Base-by-base conservation (phyloP, 305 asterid species). In the Galium porrigens region DNA sequence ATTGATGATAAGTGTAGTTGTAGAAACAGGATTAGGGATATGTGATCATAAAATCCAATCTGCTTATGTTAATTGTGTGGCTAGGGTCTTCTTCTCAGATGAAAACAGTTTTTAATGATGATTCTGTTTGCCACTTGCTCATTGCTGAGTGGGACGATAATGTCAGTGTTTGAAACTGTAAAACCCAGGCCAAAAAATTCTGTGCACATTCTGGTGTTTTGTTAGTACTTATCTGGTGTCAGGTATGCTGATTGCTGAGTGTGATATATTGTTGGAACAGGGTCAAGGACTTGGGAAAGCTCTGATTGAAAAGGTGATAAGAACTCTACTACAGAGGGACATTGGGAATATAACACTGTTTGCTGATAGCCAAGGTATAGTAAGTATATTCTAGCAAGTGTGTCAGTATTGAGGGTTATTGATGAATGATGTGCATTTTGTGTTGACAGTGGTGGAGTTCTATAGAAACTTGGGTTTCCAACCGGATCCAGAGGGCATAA, bases 201-300 rank as follows among this genome's bases (percentile, higher is more conserved):
- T 5, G 18, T 46, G 53, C 18, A 22, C 0, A 22, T 22, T 22
- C 22, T 42, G 49, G 49, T 42, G 52, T 46, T 36, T 68, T 9
- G 9, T 34, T 29, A 1, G 22, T 48, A n/a, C 33, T 41, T 9
- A 7, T 39, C 3, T 56, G 41, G 64, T n/a, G n/a, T n/a, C n/a
- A n/a, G n/a, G n/a, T n/a, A n/a, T n/a, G 22, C 4, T 41, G 0
- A 39, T 14, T 14, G 39, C 53, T 52, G 15, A 8, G 11, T 54
- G 58, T 54, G 2, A 9, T 53, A 53, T 46, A 69, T 67, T 41
- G 64, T 58, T 70, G 76, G 68, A 68, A 72, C 70, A 92, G 99
- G 99, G 99, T 25, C 99, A 84, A 83, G 97, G 97, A 64, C 95
- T 94, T 39, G 99, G 99, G 67, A 94, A 89, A 73, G 84, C 84